These are phyloP conservation scores for Amanita rimosa DNA, from an alignment of 768 basidiomycete genomes.

Conservation along the genomic window DNA sequence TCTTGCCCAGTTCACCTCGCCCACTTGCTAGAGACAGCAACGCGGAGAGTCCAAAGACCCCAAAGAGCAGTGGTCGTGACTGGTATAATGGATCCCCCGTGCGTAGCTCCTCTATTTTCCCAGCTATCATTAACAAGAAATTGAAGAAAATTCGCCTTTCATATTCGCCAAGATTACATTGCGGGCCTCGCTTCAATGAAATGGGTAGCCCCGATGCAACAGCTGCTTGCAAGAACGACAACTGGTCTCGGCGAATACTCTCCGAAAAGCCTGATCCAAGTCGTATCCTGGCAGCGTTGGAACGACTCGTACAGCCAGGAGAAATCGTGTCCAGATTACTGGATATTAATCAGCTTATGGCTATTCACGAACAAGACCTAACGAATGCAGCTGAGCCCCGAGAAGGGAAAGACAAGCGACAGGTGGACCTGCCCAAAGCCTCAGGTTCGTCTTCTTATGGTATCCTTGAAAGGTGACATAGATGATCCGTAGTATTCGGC, in stretches of 20 bases:
- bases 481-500: slow-evolving; percentile 21
- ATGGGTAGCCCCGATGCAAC: background rate
- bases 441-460: slow-evolving; percentile 2
- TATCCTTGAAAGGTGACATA: background rate
- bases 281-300: background rate
- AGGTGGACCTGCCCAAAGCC: slow-evolving; percentile 6
- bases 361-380: slow-evolving; percentile 13
- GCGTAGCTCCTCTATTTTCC: too few species aligned
- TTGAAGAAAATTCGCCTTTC: too few species aligned
- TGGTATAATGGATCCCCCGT: too few species aligned
- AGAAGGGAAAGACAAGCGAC: background rate
- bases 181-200: background rate
- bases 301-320: background rate
- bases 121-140: too few species aligned
- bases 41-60: background rate
- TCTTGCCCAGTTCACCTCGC: background rate
- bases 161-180: background rate
- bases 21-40: background rate
- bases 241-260: background rate
- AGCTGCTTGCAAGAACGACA: background rate
- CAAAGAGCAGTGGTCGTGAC: background rate
- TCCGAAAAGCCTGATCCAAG: background rate
- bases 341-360: slow-evolving; percentile 12
- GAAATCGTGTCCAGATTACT: slow-evolving; percentile 8
- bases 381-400: slow-evolving; percentile 13